phyloP scores from a whole-genome alignment of 148 eudicot genomes.

The Pouteria glomerata region DNA sequence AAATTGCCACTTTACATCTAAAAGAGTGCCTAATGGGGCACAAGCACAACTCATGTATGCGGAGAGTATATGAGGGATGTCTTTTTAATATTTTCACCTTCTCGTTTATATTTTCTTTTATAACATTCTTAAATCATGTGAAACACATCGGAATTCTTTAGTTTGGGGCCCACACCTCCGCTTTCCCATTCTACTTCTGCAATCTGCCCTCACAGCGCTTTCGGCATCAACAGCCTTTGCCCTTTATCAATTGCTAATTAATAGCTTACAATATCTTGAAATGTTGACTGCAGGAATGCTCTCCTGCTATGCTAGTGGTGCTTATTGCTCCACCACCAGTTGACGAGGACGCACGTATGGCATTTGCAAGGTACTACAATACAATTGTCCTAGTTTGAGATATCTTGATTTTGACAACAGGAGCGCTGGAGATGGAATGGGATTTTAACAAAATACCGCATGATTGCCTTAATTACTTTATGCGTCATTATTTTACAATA shows the following conservation, averaged over 20 bases:
- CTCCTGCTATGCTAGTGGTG: constrained; percentile 60
- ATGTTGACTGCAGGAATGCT: constrained; percentile 54
- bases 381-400: not conserved
- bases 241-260: not conserved
- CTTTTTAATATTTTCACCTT: not conserved
- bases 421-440: not conserved
- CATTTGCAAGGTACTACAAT: constrained; percentile 59
- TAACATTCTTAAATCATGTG: not conserved
- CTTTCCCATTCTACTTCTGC: not conserved
- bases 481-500: not conserved
- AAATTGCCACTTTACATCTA: not conserved
- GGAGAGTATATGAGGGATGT: not conserved
- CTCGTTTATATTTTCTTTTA: not conserved
- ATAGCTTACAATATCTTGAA: constrained; percentile 2
- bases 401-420: not conserved
- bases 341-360: constrained; percentile 71
- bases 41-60: not conserved
- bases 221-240: not conserved
- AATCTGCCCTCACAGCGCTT: not conserved
- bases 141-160: not conserved
- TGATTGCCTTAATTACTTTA: not conserved
- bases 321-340: constrained; percentile 90
- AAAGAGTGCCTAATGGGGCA: not conserved
- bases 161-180: not conserved
- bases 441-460: not conserved